A percentile compares a stretch with the other conserved stretches of the same genome.
phyloP scores from a whole-genome alignment of 139 green algal species.

The Chlorella ohadii region DNA sequence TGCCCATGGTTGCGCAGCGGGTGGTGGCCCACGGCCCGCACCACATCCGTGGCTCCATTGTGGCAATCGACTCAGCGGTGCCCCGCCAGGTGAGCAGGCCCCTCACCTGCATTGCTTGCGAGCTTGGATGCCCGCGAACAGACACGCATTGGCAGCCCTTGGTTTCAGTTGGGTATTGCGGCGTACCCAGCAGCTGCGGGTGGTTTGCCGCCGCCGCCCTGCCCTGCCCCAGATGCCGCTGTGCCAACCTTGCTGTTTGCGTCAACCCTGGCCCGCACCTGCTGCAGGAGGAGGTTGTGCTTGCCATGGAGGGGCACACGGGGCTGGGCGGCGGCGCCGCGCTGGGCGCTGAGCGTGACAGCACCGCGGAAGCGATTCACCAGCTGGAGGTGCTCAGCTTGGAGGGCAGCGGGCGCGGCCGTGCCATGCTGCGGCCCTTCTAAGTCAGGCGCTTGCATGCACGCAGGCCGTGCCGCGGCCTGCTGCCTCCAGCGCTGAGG shows the following conservation, averaged over 20 bases:
- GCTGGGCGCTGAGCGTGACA: neutral
- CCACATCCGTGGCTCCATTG: conserved; percentile 52
- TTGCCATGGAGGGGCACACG: conserved; percentile 1
- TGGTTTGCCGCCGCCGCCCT: too few species aligned
- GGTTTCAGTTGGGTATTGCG: too few species aligned
- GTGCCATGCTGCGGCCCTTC: conserved; percentile 19
- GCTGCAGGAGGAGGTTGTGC: conserved; percentile 35
- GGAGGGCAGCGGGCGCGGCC: conserved; percentile 31
- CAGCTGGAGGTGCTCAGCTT: conserved; percentile 14
- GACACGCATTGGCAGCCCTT: too few species aligned
- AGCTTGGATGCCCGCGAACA: neutral
- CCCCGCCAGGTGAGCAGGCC: conserved; percentile 21
- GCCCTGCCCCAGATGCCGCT: too few species aligned
- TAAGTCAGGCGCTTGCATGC: too few species aligned
- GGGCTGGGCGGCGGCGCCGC: neutral
- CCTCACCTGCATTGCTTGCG: neutral
- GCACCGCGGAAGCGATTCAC: conserved; percentile 1
- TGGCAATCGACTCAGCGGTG: conserved; percentile 54
- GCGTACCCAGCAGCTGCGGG: too few species aligned
- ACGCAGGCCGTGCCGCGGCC: too few species aligned
- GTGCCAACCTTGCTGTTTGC: too few species aligned
- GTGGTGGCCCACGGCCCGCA: conserved; percentile 52
- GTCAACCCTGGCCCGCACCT: too few species aligned
- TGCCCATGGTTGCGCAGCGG: neutral
- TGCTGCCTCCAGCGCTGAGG: too few species aligned